Conservation (phyloP, 192 early-diverging fungal genomes). For the Coemansia sp. region DNA sequence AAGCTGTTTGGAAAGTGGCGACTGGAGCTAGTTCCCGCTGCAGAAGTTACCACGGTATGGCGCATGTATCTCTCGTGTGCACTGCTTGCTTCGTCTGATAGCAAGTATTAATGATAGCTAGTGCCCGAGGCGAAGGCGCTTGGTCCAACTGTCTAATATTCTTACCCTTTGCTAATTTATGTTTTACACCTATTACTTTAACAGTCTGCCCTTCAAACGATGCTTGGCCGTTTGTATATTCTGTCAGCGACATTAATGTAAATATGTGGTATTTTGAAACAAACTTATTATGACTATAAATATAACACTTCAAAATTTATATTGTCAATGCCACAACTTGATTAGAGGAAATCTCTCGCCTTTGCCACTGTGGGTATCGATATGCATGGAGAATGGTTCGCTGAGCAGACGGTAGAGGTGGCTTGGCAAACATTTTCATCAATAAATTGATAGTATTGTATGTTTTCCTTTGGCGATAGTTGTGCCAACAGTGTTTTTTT, state of each 20-base stretch:
- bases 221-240: background rate
- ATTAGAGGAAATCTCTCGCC: no score
- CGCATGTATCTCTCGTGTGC: slow-evolving; percentile 57
- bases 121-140: background rate
- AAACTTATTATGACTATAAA: no score
- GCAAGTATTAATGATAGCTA: slow-evolving; percentile 13
- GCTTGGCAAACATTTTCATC: no score
- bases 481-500: no score
- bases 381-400: no score
- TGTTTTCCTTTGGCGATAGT: no score
- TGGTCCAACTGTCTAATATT: background rate
- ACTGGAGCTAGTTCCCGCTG: slow-evolving; percentile 37
- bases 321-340: no score
- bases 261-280: background rate
- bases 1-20: slow-evolving; percentile 44
- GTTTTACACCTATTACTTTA: background rate
- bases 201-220: background rate
- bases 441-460: no score
- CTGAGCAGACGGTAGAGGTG: no score
- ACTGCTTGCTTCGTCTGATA: slow-evolving; percentile 36
- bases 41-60: slow-evolving; percentile 50
- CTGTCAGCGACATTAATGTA: background rate
- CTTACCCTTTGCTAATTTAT: background rate
- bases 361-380: no score
- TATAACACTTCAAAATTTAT: no score